Evolutionary conservation across 768 basidiomycete genomes (phyloP).

Genomic region (Coprinopsis strossmayeri): DNA sequence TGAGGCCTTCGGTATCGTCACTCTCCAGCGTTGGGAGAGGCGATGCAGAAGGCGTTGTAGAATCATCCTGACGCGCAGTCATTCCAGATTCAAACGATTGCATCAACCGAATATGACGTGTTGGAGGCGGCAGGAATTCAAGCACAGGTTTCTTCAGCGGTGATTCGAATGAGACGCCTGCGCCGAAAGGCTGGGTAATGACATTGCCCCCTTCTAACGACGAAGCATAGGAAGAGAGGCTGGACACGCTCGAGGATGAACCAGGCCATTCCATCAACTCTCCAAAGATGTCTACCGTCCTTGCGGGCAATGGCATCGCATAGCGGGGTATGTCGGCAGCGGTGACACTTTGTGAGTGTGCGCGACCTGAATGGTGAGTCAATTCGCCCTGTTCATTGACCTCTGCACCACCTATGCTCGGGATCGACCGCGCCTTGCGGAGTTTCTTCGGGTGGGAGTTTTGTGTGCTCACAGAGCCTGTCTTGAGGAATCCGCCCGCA

Average conservation of each 20-base stretch:
- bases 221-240: constrained; percentile 9
- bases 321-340: constrained; percentile 54
- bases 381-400: constrained; percentile 18
- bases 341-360: constrained; percentile 76
- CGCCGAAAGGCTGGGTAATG: constrained; percentile 55
- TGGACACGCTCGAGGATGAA: constrained; percentile 9
- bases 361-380: constrained; percentile 38
- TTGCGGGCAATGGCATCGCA: constrained; percentile 20
- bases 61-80: constrained; percentile 57
- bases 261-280: constrained; percentile 60
- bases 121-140: constrained; percentile 36
- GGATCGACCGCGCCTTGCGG: constrained; percentile 70
- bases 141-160: constrained; percentile 38
- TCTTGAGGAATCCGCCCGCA: constrained; percentile 48
- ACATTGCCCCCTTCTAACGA: constrained; percentile 34
- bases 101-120: constrained; percentile 67
- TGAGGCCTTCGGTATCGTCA: constrained; percentile 12
- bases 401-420: constrained; percentile 25
- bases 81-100: constrained; percentile 82
- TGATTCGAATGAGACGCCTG: constrained; percentile 53
- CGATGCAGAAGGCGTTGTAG: constrained; percentile 11
- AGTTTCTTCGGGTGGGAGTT: constrained; percentile 43
- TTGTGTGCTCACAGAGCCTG: constrained; percentile 23
- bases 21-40: constrained; percentile 11
- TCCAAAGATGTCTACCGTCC: constrained; percentile 48